Evolutionary conservation across 352 stramenopile species (phyloP).

Genomic region (Globisporangium abappressorium): DNA sequence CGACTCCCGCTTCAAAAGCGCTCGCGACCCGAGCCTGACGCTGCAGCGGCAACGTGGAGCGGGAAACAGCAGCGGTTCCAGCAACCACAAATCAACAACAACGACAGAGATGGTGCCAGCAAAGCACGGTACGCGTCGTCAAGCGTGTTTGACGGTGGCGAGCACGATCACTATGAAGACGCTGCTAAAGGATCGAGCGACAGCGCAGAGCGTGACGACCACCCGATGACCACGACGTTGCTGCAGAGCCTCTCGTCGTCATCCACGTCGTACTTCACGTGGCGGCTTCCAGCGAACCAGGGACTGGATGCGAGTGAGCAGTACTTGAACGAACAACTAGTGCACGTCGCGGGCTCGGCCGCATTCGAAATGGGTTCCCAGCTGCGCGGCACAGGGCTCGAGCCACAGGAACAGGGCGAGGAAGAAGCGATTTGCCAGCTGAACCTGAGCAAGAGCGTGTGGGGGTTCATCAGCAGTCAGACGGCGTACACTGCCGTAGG

Average conservation of each 20-base stretch:
- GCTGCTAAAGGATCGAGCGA: not conserved
- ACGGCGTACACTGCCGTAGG: slow-evolving; percentile 7
- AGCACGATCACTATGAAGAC: not conserved
- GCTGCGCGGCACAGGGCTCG: slow-evolving; percentile 8
- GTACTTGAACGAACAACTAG: slow-evolving; percentile 69
- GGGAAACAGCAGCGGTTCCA: slow-evolving; percentile 4
- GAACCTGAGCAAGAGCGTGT: slow-evolving; percentile 13
- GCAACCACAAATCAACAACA: not conserved
- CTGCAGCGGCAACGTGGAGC: not conserved
- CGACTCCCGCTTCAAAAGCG: slow-evolving; percentile 5
- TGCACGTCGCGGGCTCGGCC: slow-evolving; percentile 30
- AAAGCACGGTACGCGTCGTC: not conserved
- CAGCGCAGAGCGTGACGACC: not conserved
- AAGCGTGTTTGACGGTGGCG: not conserved
- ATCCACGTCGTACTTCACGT: slow-evolving; percentile 21
- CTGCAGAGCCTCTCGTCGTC: slow-evolving; percentile 13
- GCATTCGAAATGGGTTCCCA: slow-evolving; percentile 10
- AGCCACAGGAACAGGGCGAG: not conserved
- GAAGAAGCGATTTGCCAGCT: slow-evolving; percentile 16
- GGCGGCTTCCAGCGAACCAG: slow-evolving; percentile 45
- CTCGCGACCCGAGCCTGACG: not conserved
- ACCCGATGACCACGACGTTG: slow-evolving; percentile 8
- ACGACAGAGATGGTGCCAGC: not conserved
- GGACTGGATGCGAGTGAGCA: slow-evolving; percentile 40
- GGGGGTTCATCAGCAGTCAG: slow-evolving; percentile 11